Evolutionary conservation across 495 filamentous ascomycete genomes (phyloP).

Genomic region (Penicillium simplicissimum): DNA sequence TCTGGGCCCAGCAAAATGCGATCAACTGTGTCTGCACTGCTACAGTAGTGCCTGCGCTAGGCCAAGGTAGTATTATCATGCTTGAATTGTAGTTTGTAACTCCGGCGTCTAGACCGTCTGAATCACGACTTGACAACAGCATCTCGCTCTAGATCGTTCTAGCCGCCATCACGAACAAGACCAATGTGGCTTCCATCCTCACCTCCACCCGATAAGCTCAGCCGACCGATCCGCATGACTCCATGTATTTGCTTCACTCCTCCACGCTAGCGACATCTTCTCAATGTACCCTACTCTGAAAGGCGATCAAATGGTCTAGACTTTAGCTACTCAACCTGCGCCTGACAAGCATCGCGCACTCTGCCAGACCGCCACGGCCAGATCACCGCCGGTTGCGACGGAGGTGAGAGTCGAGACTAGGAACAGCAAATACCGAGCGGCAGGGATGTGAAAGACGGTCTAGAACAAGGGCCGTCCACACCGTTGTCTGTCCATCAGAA

Average conservation of each 20-base stretch:
- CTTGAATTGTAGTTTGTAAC: background rate
- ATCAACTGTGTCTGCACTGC: background rate
- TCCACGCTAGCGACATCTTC: background rate
- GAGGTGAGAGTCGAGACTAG: background rate
- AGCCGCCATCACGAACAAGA: background rate
- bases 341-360: background rate
- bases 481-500: too few relatives aligned
- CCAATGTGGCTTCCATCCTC: background rate
- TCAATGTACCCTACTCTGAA: background rate
- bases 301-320: background rate
- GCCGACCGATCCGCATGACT: background rate
- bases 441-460: background rate
- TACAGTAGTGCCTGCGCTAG: background rate
- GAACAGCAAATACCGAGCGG: background rate
- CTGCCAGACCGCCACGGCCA: background rate
- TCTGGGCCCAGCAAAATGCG: background rate
- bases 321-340: background rate
- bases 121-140: background rate
- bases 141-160: background rate
- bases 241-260: background rate
- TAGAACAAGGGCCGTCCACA: background rate
- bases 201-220: background rate
- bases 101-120: background rate
- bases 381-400: background rate
- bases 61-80: background rate